A percentile compares a stretch with the other conserved stretches of the same genome.
phyloP scores from a whole-genome alignment of 805 yeast species.

The Sungouiozyma intestinalis region DNA sequence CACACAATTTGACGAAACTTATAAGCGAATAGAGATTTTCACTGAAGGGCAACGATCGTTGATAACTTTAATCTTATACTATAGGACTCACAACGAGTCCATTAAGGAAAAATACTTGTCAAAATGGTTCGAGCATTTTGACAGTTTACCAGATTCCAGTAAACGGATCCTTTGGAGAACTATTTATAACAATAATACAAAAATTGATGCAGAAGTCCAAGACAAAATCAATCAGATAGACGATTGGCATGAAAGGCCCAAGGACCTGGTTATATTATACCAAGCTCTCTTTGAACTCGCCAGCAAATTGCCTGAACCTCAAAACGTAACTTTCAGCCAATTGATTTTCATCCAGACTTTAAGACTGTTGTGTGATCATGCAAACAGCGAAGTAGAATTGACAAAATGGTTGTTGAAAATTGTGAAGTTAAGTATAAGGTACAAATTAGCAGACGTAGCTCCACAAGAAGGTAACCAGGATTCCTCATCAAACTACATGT shows the following conservation, averaged over 20 bases:
- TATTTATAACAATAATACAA: conserved; percentile 1
- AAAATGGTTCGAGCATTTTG: conserved; percentile 13
- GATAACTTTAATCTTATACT: conserved; percentile 17
- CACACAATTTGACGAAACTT: conserved; percentile 11
- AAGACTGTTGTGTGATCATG: background rate
- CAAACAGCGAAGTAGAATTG: background rate
- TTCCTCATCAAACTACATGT: conserved; percentile 14
- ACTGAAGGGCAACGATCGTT: conserved; percentile 8
- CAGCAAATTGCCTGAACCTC: background rate
- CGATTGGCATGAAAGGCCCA: conserved; percentile 2
- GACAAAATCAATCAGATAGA: conserved; percentile 6
- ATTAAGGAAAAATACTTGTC: conserved; percentile 7
- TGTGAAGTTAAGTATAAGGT: conserved; percentile 21
- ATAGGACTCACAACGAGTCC: conserved; percentile 11
- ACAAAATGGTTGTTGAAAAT: conserved; percentile 11
- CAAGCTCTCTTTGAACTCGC: conserved; percentile 19
- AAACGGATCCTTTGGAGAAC: conserved; percentile 23
- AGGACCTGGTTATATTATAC: conserved; percentile 12
- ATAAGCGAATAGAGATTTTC: conserved; percentile 13
- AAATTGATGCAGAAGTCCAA: conserved; percentile 1
- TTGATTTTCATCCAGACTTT: conserved; percentile 1
- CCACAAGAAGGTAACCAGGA: conserved; percentile 5
- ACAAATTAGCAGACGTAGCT: conserved; percentile 7
- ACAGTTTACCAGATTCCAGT: conserved; percentile 9
- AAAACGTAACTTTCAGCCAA: background rate